Conservation (phyloP, 2,329 filamentous ascomycete genomes). For the Thermomyces lanuginosus region DNA sequence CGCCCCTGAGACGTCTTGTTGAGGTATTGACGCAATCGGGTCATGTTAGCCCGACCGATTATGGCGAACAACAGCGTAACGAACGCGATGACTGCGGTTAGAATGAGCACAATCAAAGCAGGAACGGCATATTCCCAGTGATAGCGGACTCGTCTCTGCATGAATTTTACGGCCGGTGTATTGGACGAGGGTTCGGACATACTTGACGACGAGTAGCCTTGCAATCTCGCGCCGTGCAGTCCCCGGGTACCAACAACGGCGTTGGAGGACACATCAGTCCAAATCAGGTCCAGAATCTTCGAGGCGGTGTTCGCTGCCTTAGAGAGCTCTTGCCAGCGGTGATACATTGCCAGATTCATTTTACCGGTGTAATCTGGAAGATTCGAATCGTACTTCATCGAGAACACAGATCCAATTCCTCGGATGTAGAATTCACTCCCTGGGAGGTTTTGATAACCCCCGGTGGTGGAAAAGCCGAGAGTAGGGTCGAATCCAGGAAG, state of each 20-base stretch:
- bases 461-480: constrained; percentile 3
- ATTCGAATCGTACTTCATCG: constrained; percentile 12
- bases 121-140: constrained; percentile 1
- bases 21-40: not conserved
- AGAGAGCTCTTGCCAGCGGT: constrained; percentile 26
- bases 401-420: not conserved
- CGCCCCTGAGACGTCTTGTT: constrained; percentile 3
- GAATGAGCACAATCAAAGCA: constrained; percentile 1
- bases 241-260: constrained; percentile 24
- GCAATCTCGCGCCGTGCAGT: not conserved
- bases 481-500: constrained; percentile 10
- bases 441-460: constrained; percentile 5
- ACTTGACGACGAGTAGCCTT: too few species aligned
- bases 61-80: not conserved
- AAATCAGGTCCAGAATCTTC: constrained; percentile 29
- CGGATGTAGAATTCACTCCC: not conserved
- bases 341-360: constrained; percentile 26
- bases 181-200: not conserved
- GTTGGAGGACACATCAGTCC: constrained; percentile 30
- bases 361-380: constrained; percentile 23
- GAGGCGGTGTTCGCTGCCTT: constrained; percentile 12
- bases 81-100: not conserved
- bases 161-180: too few species aligned
- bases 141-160: constrained; percentile 1
- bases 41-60: not conserved